Base-by-base conservation (phyloP, 805 yeast species). In the Yarrowia phangngaensis region DNA sequence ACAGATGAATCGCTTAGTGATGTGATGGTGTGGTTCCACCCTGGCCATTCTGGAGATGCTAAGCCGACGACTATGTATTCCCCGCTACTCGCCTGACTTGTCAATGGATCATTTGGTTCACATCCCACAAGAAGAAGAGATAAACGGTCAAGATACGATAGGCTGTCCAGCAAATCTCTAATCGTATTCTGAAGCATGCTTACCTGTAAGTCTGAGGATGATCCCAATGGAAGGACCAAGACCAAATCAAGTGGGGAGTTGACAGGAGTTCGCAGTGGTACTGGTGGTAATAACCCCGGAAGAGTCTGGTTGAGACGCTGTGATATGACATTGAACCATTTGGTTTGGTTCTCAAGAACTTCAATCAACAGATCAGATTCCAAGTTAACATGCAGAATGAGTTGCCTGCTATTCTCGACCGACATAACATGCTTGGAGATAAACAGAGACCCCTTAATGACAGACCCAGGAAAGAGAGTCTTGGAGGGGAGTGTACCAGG, bases 361-460 rank as follows among this genome's bases (percentile, higher is more conserved):
- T 19, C 13, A 3, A 38, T 20, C 24, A 23, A 17, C 32, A 38
- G 32, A 9, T 38, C 45, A 6, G 45, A 23, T n/a, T n/a, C n/a
- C n/a, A n/a, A n/a, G n/a, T n/a, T n/a, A n/a, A n/a, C n/a, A n/a
- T n/a, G n/a, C n/a, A n/a, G n/a, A n/a, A n/a, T n/a, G n/a, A n/a
- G n/a, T n/a, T n/a, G n/a, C n/a, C n/a, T n/a, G 5, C 45, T 32
- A 13, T 38, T 38, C 14, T 17, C 8, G 9, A 38, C 32, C 6
- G 24, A 26, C 14, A 14, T 19, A 27, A 38, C 16, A 20, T 38
- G 45, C 20, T 27, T 38, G 13, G 45, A 38, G 11, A 38, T 19
- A 13, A 27, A 17, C 16, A 38, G 45, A 27, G 32, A 38, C 4
- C 45, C 45, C 45, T 38, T 38, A 28, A 38, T 38, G 19, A n/a